Percentiles rank a stretch among this genome's conserved stretches.
phyloP scores from a whole-genome alignment of 371 early-diverging fungal genomes.

The Circinella minor region DNA sequence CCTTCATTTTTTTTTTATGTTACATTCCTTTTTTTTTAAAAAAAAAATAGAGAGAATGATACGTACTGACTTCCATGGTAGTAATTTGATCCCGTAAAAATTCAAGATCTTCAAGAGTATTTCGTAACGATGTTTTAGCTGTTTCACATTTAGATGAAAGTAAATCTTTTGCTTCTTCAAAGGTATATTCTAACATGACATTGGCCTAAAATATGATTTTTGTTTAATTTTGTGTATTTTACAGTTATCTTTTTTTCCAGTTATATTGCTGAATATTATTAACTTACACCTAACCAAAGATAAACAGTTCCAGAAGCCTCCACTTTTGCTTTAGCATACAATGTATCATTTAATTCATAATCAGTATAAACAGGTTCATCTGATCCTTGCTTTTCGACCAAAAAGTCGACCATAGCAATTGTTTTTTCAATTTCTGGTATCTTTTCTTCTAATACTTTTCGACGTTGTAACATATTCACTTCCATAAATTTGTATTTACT shows the following conservation, averaged over 20 bases:
- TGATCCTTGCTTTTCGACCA: slow-evolving; percentile 66
- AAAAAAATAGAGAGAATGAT: not conserved
- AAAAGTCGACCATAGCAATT: slow-evolving; percentile 81
- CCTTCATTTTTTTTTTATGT: too few relatives aligned
- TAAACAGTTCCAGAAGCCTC: slow-evolving; percentile 80
- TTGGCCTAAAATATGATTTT: slow-evolving; percentile 71
- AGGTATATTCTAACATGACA: slow-evolving; percentile 95
- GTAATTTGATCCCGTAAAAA: slow-evolving; percentile 96
- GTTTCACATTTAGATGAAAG: slow-evolving; percentile 75
- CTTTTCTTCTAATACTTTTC: slow-evolving; percentile 84
- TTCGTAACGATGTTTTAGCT: slow-evolving; percentile 73
- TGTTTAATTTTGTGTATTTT: too few relatives aligned
- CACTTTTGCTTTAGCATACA: slow-evolving; percentile 87
- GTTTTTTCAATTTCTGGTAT: slow-evolving; percentile 97
- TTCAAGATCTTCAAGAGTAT: slow-evolving; percentile 90
- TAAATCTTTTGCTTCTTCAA: slow-evolving; percentile 88
- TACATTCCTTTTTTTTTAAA: too few relatives aligned
- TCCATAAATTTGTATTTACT: slow-evolving; percentile 99
- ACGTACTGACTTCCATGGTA: slow-evolving; percentile 94
- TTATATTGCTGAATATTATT: too few relatives aligned
- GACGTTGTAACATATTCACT: slow-evolving; percentile 81
- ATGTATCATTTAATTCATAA: slow-evolving; percentile 94
- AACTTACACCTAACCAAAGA: slow-evolving; percentile 93
- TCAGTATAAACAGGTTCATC: slow-evolving; percentile 81
- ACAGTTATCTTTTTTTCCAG: too few relatives aligned